These are phyloP conservation scores for Ambrosiella xylebori DNA, from an alignment of 2,329 filamentous ascomycete species.

Conservation along the genomic window DNA sequence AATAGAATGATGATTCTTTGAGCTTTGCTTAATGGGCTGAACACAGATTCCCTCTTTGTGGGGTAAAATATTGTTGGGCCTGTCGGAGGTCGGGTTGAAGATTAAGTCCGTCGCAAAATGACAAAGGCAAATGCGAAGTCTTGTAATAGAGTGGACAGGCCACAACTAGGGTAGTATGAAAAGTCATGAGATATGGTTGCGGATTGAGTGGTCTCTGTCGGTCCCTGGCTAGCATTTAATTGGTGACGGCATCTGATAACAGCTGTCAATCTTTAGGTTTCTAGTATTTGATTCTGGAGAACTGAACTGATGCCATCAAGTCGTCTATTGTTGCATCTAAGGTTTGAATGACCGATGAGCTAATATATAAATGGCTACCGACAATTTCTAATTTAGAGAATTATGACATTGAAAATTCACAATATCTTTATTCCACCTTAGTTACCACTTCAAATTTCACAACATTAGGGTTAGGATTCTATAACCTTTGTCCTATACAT, in stretches of 20 bases:
- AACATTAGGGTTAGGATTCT: no score
- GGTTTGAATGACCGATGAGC: no score
- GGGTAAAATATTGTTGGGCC: background rate
- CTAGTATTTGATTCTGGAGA: background rate
- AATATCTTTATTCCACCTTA: no score
- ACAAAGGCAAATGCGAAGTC: background rate
- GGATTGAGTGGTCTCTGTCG: background rate
- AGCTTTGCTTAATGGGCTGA: background rate
- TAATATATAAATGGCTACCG: no score
- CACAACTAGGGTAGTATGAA: background rate
- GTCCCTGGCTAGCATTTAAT: background rate
- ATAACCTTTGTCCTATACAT: no score
- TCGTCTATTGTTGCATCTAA: no score
- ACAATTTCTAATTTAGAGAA: no score
- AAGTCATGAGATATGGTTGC: background rate
- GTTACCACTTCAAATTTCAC: no score
- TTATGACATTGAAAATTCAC: no score
- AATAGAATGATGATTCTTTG: background rate
- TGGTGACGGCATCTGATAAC: background rate
- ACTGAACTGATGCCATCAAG: no score
- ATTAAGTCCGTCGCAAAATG: background rate
- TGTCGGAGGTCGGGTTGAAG: background rate
- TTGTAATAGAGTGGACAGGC: no score
- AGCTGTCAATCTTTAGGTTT: background rate
- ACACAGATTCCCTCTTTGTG: background rate